phyloP scores from a whole-genome alignment of 345 rosid species.

The Ceriops tagal region DNA sequence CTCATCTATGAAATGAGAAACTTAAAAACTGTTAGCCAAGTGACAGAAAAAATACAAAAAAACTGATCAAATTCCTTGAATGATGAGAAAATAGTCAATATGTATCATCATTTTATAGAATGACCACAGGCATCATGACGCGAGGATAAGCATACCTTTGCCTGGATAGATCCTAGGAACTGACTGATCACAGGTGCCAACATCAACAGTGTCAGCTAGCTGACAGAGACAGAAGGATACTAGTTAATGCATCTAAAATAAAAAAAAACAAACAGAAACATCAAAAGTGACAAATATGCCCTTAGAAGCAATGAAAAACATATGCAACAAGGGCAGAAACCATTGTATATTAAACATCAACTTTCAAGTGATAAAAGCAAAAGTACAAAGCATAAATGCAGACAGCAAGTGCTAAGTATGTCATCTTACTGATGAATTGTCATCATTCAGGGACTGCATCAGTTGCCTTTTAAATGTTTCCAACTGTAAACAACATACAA shows the following conservation, averaged over 20 bases:
- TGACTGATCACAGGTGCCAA: conserved; percentile 59
- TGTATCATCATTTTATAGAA: not conserved
- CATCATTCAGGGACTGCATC: conserved; percentile 85
- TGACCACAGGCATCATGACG: not conserved
- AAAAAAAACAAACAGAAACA: conserved; percentile 3
- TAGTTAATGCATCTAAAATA: not conserved
- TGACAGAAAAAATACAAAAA: not conserved
- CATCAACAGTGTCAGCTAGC: conserved; percentile 62
- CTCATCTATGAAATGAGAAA: conserved; percentile 41
- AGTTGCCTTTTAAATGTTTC: conserved; percentile 89
- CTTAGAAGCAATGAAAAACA: not conserved
- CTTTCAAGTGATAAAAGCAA: too few relatives aligned
- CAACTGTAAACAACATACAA: conserved; percentile 41
- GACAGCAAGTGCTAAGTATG: not conserved
- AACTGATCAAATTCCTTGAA: conserved; percentile 6
- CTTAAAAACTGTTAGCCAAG: not conserved
- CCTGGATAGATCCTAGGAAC: conserved; percentile 52
- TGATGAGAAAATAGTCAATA: not conserved
- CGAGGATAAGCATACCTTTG: conserved; percentile 40
- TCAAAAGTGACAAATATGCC: conserved; percentile 5
- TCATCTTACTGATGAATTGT: conserved; percentile 60
- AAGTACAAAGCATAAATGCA: too few relatives aligned
- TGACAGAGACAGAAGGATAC: conserved; percentile 20
- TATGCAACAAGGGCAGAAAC: too few relatives aligned
- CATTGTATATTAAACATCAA: too few relatives aligned